Percentiles rank a stretch among this genome's conserved stretches.
phyloP scores from a whole-genome alignment of 768 basidiomycete species.

The Panaeolus papilionaceus region DNA sequence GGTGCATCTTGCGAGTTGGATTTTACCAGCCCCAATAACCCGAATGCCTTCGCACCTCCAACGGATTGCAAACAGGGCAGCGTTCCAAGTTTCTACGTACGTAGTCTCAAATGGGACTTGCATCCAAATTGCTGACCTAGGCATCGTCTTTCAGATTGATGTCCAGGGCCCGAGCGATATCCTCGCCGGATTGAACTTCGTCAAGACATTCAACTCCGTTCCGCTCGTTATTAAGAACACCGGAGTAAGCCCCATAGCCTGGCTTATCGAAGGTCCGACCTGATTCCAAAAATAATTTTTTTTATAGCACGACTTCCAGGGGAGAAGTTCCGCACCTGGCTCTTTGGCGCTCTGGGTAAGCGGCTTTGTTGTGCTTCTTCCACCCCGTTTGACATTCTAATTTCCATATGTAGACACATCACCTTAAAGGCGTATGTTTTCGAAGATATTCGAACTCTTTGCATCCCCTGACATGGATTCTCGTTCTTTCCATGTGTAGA shows the following conservation, averaged over 20 bases:
- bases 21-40: constrained; percentile 25
- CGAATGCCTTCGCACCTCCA: neutral
- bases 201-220: neutral
- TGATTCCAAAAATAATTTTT: neutral
- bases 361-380: neutral
- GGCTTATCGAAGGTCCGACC: neutral
- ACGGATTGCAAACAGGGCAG: neutral
- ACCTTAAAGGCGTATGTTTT: neutral
- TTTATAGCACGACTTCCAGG: neutral
- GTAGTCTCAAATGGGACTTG: neutral
- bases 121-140: neutral
- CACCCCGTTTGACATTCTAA: neutral
- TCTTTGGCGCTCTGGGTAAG: constrained; percentile 1
- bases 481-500: neutral
- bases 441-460: neutral
- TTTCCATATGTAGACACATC: neutral
- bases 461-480: neutral
- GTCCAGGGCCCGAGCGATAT: constrained; percentile 29
- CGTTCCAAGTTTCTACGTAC: constrained; percentile 18
- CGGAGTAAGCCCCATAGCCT: neutral
- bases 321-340: neutral
- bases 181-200: constrained; percentile 29
- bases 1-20: constrained; percentile 29
- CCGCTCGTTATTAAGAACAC: neutral
- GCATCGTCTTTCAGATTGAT: constrained; percentile 27